Conservation (phyloP, 352 stramenopile genomes). For the Thraustochytrium striatum region DNA sequence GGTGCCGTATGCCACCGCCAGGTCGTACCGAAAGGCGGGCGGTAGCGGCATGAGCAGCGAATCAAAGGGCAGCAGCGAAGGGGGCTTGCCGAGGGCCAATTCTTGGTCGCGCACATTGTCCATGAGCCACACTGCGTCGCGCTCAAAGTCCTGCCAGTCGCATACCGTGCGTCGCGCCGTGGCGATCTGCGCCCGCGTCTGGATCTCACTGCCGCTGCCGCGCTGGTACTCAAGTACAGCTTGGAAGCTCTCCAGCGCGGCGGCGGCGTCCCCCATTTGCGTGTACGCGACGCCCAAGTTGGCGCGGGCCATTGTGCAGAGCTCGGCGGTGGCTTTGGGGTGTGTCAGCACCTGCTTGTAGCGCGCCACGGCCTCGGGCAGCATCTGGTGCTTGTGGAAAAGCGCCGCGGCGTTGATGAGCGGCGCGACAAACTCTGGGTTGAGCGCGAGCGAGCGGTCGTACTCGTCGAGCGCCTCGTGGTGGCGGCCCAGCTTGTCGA, state of each 20-base stretch:
- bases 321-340: neutral
- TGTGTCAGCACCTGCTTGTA: constrained; percentile 8
- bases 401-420: constrained; percentile 30
- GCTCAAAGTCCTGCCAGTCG: constrained; percentile 14
- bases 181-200: neutral
- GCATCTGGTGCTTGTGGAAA: constrained; percentile 24
- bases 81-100: neutral
- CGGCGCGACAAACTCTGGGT: neutral
- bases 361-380: neutral
- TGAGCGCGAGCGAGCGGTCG: neutral
- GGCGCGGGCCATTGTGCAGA: constrained; percentile 1
- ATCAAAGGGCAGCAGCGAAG: constrained; percentile 26
- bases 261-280: neutral
- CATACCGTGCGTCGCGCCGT: neutral
- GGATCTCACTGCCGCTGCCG: neutral
- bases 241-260: neutral
- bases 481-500: constrained; percentile 1
- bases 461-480: neutral
- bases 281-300: constrained; percentile 10
- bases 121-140: neutral
- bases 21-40: neutral
- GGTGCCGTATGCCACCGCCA: neutral
- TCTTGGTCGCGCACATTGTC: neutral
- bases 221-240: neutral
- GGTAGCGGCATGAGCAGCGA: neutral